These are phyloP conservation scores for Sporothrix pallida DNA, from an alignment of 2,329 filamentous ascomycete species.

Conservation along the genomic window DNA sequence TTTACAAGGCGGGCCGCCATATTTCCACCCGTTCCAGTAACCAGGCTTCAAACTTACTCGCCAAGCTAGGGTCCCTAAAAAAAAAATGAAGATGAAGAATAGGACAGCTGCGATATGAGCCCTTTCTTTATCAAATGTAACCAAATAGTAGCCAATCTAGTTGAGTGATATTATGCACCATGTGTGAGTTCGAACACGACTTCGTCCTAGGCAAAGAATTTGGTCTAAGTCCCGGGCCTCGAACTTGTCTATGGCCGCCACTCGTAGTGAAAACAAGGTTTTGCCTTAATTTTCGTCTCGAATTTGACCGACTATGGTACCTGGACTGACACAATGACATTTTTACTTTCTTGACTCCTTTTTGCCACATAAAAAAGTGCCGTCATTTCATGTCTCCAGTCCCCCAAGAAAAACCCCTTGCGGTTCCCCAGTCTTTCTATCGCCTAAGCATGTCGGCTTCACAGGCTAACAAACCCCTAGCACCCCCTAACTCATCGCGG, in stretches of 20 bases:
- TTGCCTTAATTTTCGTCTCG: background rate
- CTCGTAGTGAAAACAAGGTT: slow-evolving; percentile 8
- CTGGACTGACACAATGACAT: background rate
- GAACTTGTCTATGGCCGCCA: background rate
- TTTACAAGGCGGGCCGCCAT: background rate
- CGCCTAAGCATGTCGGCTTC: background rate
- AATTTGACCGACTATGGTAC: background rate
- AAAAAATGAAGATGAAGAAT: background rate
- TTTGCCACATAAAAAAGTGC: slow-evolving; percentile 6
- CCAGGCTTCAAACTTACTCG: background rate
- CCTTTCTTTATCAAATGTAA: no score
- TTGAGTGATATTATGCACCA: background rate
- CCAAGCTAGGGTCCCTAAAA: background rate
- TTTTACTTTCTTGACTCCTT: slow-evolving; percentile 7
- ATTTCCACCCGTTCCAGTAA: background rate
- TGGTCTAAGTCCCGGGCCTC: no score
- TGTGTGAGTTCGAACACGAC: background rate
- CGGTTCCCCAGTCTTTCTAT: background rate
- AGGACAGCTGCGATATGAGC: no score
- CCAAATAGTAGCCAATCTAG: background rate
- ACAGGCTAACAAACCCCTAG: background rate
- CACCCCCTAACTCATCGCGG: no score
- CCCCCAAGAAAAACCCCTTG: background rate
- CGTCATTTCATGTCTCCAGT: background rate
- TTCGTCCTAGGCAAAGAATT: no score